Conservation (phyloP, 345 rosid genomes). For the Camelina neglecta region DNA sequence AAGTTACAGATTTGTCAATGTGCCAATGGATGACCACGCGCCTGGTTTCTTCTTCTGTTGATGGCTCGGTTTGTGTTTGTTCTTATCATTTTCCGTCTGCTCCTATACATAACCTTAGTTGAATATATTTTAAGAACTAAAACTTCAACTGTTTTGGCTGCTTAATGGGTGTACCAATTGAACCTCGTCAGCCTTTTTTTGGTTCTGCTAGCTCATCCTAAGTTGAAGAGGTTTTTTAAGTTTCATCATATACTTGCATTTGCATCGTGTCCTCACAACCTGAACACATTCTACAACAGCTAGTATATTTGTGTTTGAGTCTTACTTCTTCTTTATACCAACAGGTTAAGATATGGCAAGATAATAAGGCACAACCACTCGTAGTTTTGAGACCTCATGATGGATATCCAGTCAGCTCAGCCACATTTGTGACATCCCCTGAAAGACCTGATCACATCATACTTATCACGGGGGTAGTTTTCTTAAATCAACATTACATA, state of each 20-base stretch:
- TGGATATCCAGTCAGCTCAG: constrained; percentile 82
- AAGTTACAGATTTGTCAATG: constrained; percentile 93
- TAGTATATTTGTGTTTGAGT: constrained; percentile 10
- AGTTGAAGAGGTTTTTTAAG: neutral
- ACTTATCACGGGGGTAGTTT: constrained; percentile 80
- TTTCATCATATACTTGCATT: neutral
- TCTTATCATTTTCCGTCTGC: neutral
- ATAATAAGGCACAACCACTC: constrained; percentile 68
- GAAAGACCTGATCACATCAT: constrained; percentile 79
- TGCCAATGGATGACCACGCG: constrained; percentile 89
- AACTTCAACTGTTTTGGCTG: neutral
- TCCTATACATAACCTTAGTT: neutral
- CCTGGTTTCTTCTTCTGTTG: constrained; percentile 83
- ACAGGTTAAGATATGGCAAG: constrained; percentile 97
- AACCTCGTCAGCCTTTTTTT: constrained; percentile 2
- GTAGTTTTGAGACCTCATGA: constrained; percentile 79
- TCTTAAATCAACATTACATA: constrained; percentile 4
- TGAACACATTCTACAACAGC: constrained; percentile 12
- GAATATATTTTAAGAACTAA: neutral
- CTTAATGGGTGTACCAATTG: neutral
- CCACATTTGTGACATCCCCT: constrained; percentile 69
- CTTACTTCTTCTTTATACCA: constrained; percentile 16
- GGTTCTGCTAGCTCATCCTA: constrained; percentile 6
- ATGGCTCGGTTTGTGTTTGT: constrained; percentile 78
- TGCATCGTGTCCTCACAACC: neutral